phyloP scores from a whole-genome alignment of 345 rosid genomes.

The Sonneratia alba region DNA sequence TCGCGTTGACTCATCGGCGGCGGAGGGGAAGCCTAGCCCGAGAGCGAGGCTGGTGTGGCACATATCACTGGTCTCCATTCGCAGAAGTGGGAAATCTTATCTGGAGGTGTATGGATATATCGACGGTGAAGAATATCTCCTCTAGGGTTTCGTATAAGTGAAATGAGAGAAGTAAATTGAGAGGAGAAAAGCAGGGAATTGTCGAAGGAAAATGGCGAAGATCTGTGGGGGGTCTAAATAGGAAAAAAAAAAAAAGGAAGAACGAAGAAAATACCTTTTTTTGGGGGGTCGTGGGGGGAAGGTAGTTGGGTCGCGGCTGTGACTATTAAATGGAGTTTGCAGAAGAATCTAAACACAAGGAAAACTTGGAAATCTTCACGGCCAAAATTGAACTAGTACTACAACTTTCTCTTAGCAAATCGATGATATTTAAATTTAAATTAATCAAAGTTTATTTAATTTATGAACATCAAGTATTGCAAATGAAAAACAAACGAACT shows the following conservation, averaged over 20 bases:
- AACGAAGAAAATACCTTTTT: neutral
- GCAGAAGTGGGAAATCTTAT: conserved; percentile 9
- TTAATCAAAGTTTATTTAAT: too few relatives aligned
- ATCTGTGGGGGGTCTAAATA: neutral
- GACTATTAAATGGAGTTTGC: conserved; percentile 48
- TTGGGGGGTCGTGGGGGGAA: conserved; percentile 1
- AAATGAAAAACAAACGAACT: too few relatives aligned
- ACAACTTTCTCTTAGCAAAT: too few relatives aligned
- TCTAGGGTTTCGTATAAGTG: neutral
- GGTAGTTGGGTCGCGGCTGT: conserved; percentile 58
- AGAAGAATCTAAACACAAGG: conserved; percentile 27
- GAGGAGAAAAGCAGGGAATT: conserved; percentile 9
- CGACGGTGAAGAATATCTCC: too few relatives aligned
- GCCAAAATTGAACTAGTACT: too few relatives aligned
- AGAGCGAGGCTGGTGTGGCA: conserved; percentile 57
- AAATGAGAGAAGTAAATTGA: neutral
- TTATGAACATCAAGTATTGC: too few relatives aligned
- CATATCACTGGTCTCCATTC: conserved; percentile 46
- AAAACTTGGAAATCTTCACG: too few relatives aligned
- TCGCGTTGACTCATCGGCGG: conserved; percentile 18
- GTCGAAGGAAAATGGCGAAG: conserved; percentile 1
- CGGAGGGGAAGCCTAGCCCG: conserved; percentile 43
- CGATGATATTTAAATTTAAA: too few relatives aligned
- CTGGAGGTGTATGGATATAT: conserved; percentile 8
- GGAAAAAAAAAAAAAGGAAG: neutral